Evolutionary conservation across 1,284 basidiomycete species (phyloP), one percentile per base, ranked within the genome.

Genomic region (Apiotrichum sp.): DNA sequence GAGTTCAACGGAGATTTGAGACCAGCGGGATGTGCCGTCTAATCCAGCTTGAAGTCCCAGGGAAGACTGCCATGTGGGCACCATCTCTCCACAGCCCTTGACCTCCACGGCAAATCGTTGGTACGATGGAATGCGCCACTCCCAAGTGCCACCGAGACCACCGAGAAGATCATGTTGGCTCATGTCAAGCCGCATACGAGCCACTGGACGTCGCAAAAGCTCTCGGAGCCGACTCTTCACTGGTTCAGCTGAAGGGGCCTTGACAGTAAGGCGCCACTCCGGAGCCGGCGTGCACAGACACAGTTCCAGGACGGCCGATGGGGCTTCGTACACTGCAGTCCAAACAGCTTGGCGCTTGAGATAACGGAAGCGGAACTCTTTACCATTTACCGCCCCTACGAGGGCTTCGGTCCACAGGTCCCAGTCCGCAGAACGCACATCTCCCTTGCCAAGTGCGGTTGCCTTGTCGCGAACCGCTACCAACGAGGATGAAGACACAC

Each of bases 301-400:
- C 11, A 96, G 80, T 67, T 95, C 88, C 36, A 95, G 81, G 1
- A 76, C 79, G 3, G 87, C 91, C 0, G 79, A 71, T 0, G 85
- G 79, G 0, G 89, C 88, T 58, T 85, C 84, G 73, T 89, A 97
- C 10, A 85, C 79, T 0, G 83, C 89, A 33, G 83, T 84, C 93
- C 93, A 97, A 42, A 86, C 83, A 61, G 88, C 86, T 70, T 93
- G 91, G 36, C 93, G 84, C 71, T 89, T 91, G 38, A 88, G 80
- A 62, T 87, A 86, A n/a, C 86, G 83, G 71, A 93, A 96, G 33
- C 87, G 85, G 51, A 93, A 81, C 62, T 91, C 88, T 16, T 65
- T 65, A 34, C 81, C 80, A 29, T 72, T 58, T 1, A 83, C 77
- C 8, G 84, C 86, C 10, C 82, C 80, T 9, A 86, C 58, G 4